phyloP scores from a whole-genome alignment of 192 early-diverging fungal species.

The Backusella parvicylindrica region DNA sequence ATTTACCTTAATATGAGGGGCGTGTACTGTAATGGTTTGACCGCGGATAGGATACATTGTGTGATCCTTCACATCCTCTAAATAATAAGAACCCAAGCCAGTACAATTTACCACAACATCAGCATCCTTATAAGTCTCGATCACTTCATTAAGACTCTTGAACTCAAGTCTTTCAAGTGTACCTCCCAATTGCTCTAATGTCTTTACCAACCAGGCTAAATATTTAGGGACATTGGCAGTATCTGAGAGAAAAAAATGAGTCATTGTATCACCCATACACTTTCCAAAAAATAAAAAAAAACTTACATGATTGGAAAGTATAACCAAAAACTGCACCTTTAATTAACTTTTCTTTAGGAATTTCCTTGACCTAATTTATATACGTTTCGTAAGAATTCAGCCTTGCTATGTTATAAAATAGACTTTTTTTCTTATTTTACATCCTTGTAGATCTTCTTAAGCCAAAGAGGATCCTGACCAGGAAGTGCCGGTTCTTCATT shows the following conservation, averaged over 20 bases:
- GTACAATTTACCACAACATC: constrained; percentile 74
- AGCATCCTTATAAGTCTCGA: constrained; percentile 38
- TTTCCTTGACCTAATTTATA: background rate
- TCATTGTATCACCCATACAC: background rate
- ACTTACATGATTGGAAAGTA: constrained; percentile 29
- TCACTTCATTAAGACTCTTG: constrained; percentile 46
- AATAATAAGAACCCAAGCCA: constrained; percentile 58
- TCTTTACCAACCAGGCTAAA: constrained; percentile 56
- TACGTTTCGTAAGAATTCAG: background rate
- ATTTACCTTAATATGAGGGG: constrained; percentile 65
- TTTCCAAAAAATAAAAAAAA: background rate
- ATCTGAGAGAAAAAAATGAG: constrained; percentile 23
- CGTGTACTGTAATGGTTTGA: constrained; percentile 75
- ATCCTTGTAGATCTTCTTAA: constrained; percentile 38
- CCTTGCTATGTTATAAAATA: no score
- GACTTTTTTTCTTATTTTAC: no score
- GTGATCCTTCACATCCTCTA: constrained; percentile 75
- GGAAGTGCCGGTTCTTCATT: constrained; percentile 23
- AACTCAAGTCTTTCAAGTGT: constrained; percentile 34
- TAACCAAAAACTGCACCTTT: constrained; percentile 7
- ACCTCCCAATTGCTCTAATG: constrained; percentile 58
- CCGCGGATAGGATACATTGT: constrained; percentile 73
- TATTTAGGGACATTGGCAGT: constrained; percentile 68
- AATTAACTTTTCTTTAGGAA: constrained; percentile 24
- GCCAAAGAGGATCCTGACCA: constrained; percentile 34